Conservation (phyloP, 2,329 filamentous ascomycete species). For the Neoscytalidium dimidiatum region DNA sequence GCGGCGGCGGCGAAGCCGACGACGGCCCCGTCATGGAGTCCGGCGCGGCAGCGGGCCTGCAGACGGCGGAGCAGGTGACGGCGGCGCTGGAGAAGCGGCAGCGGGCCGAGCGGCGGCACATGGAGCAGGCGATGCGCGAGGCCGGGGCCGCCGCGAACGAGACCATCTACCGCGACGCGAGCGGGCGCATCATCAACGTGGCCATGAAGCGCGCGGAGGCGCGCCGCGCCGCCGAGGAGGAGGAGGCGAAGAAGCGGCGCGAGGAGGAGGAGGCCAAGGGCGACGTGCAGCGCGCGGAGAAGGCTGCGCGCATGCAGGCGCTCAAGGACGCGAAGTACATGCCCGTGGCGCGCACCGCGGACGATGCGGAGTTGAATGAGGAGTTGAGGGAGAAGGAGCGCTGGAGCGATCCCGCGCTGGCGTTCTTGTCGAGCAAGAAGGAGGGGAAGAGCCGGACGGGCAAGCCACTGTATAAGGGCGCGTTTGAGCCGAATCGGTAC, state of each 20-base stretch:
- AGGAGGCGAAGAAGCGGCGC: constrained; percentile 63
- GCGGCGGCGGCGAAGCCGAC: constrained; percentile 46
- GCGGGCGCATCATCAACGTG: constrained; percentile 89
- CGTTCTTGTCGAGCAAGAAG: constrained; percentile 68
- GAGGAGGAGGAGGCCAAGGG: constrained; percentile 75
- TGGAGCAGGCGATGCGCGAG: constrained; percentile 46
- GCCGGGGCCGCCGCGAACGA: constrained; percentile 58
- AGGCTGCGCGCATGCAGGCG: constrained; percentile 63
- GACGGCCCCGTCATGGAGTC: constrained; percentile 71
- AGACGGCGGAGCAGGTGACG: constrained; percentile 75
- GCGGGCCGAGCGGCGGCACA: constrained; percentile 59
- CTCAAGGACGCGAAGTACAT: constrained; percentile 82
- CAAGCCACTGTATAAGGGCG: constrained; percentile 74
- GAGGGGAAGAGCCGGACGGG: constrained; percentile 49
- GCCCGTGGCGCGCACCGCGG: constrained; percentile 75
- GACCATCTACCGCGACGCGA: constrained; percentile 94
- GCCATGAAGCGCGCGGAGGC: constrained; percentile 87
- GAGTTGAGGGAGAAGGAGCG: constrained; percentile 74
- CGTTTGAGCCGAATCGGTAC: constrained; percentile 87
- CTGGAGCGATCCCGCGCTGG: constrained; percentile 83
- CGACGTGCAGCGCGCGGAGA: constrained; percentile 76
- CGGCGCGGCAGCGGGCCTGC: constrained; percentile 83
- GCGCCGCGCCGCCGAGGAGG: constrained; percentile 74
- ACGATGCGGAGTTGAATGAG: constrained; percentile 83
- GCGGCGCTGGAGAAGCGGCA: constrained; percentile 62